Evolutionary conservation across 1,284 basidiomycete species (phyloP), one percentile per base, ranked within the genome.

Genomic region (Cryptococcus sp.): DNA sequence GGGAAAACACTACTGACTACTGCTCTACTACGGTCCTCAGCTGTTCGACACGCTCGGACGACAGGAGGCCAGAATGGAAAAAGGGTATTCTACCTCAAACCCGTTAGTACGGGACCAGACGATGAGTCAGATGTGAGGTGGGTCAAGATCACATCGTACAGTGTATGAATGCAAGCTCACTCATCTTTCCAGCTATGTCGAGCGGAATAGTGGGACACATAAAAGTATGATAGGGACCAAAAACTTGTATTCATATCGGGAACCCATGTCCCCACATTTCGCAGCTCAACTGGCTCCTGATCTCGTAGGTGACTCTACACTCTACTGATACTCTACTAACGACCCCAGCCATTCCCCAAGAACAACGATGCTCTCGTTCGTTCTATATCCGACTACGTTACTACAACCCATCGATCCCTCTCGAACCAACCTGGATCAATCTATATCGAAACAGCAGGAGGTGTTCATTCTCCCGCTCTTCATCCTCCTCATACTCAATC

Each of bases 361-460:
- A 73, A 69, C 33, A 80, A 96, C 65, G 79, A 83, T 15, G 83
- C 84, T 3, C 84, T 97, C 45, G 81, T 88, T 8, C 80, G 81
- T 33, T 82, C 86, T 11, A 80, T 95, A 4, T 82, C 86, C 1
- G 76, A 76, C 35, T 83, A 87, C 67, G 49, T 54, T 37, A 14
- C 43, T 30, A 4, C 43, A 6, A 36, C 33, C 23, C 37, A 83
- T 89, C 10, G 78, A 80, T 30, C 60, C 75, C 47, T 83, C 83
- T 60, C 84, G 85, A 0, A 43, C 36, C 42, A 57, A 31, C 49
- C 66, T 11, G 81, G 82, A 3, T 83, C 86, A 65, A 83, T 94
- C 78, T 97, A 88, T 68, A 78, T 98, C 46, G 95, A 98, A 78
- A 95, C 95, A 4, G 94, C 93, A 6, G 94, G 94, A 81, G 91